Conservation (phyloP, 306 rosid genomes). For the Trifolium repens region DNA sequence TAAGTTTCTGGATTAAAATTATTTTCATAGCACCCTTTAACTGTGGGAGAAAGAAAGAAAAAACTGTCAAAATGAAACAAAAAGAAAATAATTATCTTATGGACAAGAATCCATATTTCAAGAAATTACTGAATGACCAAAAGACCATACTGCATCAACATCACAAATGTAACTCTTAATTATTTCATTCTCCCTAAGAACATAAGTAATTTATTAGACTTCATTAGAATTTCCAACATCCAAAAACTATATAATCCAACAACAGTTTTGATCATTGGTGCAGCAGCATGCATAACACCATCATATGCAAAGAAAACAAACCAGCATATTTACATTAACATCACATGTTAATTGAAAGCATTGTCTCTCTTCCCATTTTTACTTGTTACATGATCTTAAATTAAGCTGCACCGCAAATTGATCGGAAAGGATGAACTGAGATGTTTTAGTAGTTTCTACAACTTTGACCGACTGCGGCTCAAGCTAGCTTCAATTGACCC, state of each 20-base stretch:
- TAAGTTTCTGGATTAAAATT: too few species aligned
- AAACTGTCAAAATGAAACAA: too few species aligned
- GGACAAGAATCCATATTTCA: neutral
- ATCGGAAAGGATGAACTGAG: constrained; percentile 36
- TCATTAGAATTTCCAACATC: constrained; percentile 13
- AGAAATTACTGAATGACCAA: neutral
- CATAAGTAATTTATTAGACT: constrained; percentile 24
- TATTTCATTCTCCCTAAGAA: neutral
- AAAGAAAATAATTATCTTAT: too few species aligned
- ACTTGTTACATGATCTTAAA: neutral
- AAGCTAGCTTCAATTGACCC: constrained; percentile 91
- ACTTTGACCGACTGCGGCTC: constrained; percentile 75
- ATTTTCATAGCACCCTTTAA: too few species aligned
- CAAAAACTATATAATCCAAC: neutral
- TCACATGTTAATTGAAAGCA: constrained; percentile 10
- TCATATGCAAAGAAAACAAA: constrained; percentile 2
- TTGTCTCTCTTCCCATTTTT: constrained; percentile 7
- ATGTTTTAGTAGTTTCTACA: constrained; percentile 50
- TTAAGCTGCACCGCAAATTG: constrained; percentile 22
- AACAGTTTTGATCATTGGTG: constrained; percentile 10
- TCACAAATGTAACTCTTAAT: neutral
- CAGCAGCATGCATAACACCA: neutral
- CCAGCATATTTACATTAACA: neutral
- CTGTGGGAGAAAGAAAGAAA: too few species aligned
- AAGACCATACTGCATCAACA: neutral